Evolutionary conservation across 305 asterid genomes (phyloP).

Genomic region (Fraxinus dipetala): DNA sequence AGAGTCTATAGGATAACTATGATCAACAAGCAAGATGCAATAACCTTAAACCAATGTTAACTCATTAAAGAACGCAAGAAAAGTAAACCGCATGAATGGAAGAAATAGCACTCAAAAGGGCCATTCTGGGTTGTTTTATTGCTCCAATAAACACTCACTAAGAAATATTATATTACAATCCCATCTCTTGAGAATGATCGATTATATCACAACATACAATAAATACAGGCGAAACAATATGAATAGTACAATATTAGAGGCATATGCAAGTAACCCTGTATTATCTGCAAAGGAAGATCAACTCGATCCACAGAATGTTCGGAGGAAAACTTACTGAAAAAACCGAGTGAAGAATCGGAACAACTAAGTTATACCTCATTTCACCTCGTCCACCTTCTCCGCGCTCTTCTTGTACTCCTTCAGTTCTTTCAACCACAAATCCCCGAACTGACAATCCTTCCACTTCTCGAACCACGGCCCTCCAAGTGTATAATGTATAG

Average conservation of each 20-base stretch:
- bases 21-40: neutral
- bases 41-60: neutral
- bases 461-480: conserved; percentile 99
- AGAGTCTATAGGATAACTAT: neutral
- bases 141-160: neutral
- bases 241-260: neutral
- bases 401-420: conserved; percentile 46
- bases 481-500: conserved; percentile 81
- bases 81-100: neutral
- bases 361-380: conserved; percentile 11
- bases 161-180: neutral
- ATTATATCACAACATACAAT: neutral
- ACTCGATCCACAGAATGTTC: neutral
- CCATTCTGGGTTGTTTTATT: neutral
- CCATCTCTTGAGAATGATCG: conserved; percentile 5
- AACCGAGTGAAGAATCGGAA: neutral
- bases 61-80: neutral
- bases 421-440: conserved; percentile 75
- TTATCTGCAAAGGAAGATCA: neutral
- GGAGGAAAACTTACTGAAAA: conserved; percentile 3
- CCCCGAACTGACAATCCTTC: conserved; percentile 87
- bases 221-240: conserved; percentile 1
- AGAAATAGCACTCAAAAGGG: neutral
- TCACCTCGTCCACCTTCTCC: conserved; percentile 34
- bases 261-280: neutral